These are phyloP conservation scores for Phylloporus rhodoxanthus DNA, from an alignment of 768 basidiomycete species.

Conservation along the genomic window DNA sequence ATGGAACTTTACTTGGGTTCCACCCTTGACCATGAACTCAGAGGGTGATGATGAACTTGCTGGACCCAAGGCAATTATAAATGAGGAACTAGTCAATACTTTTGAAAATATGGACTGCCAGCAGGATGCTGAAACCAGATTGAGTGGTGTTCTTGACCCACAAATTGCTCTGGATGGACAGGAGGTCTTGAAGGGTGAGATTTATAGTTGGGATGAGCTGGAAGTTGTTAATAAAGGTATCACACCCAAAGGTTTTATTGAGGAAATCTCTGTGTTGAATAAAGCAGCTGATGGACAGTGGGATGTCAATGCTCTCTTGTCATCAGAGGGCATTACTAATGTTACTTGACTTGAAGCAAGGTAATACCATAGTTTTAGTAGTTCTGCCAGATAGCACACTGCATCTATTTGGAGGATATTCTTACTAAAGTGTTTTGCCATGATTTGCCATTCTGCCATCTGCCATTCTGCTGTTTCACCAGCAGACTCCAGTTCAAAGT, in stretches of 20 bases:
- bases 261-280: neutral
- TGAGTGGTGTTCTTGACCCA: neutral
- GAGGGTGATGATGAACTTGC: neutral
- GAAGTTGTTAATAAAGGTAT: neutral
- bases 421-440: constrained; percentile 1
- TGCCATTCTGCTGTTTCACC: constrained; percentile 7
- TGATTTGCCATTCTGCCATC: constrained; percentile 6
- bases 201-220: neutral
- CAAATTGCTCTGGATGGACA: neutral
- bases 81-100: neutral
- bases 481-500: neutral
- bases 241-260: neutral
- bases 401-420: neutral
- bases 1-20: neutral
- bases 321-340: neutral
- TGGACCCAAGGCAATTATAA: neutral
- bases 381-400: neutral
- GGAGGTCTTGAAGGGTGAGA: neutral
- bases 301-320: neutral
- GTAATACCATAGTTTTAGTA: neutral
- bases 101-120: neutral
- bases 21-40: neutral
- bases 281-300: neutral
- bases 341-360: neutral
- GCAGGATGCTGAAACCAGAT: neutral